Percentiles rank a stretch among this genome's conserved stretches.
Evolutionary conservation across 148 eudicot genomes (phyloP).

Genomic region (Silene uniflora): DNA sequence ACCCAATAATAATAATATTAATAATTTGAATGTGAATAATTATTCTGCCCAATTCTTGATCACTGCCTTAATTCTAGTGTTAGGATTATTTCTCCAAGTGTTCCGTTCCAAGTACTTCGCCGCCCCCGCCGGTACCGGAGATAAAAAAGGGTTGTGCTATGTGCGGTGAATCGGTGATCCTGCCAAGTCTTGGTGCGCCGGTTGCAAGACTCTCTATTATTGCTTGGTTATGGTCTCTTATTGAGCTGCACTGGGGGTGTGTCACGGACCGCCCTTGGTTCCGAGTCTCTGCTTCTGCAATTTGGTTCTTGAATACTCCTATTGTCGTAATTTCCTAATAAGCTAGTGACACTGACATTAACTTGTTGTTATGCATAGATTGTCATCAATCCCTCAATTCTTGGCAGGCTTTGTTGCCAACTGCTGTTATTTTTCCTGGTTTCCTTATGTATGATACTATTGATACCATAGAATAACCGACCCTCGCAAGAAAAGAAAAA

Average conservation of each 20-base stretch:
- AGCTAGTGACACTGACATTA: background rate
- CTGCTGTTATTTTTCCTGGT: background rate
- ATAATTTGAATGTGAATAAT: slow-evolving; percentile 25
- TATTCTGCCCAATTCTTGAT: slow-evolving; percentile 43
- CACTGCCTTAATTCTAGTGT: slow-evolving; percentile 33
- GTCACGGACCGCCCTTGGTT: too few relatives aligned
- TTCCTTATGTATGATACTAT: too few relatives aligned
- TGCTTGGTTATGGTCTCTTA: slow-evolving; percentile 20
- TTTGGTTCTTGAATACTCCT: background rate
- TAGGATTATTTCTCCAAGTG: slow-evolving; percentile 44
- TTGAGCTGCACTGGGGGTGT: too few relatives aligned
- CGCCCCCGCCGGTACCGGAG: slow-evolving; percentile 13
- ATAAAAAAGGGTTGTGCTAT: slow-evolving; percentile 37
- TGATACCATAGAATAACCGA: background rate
- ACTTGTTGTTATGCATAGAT: background rate
- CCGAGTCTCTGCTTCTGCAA: background rate
- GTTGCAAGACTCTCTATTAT: slow-evolving; percentile 63
- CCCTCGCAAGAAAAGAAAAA: too few relatives aligned
- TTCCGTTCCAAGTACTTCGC: slow-evolving; percentile 55
- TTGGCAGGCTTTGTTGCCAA: background rate
- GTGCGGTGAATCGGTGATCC: slow-evolving; percentile 45
- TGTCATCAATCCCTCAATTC: too few relatives aligned
- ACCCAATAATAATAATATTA: background rate
- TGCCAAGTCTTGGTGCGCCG: slow-evolving; percentile 45
- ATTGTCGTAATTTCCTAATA: background rate